phyloP scores from a whole-genome alignment of 257 asterid species.

The Nicotiana otophora region DNA sequence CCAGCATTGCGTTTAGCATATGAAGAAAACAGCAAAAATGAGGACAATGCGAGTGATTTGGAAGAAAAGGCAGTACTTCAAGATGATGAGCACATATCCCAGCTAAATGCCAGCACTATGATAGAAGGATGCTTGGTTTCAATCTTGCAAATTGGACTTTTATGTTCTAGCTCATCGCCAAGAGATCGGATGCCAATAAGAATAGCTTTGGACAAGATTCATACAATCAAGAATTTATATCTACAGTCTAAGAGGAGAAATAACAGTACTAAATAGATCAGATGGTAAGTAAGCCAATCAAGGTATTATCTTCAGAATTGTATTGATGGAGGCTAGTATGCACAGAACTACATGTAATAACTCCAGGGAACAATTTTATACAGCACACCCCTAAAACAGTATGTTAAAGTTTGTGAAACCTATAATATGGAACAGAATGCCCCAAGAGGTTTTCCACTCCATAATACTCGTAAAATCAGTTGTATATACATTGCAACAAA shows the following conservation, averaged over 20 bases:
- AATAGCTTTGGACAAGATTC: slow-evolving; percentile 2
- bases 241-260: not conserved
- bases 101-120: not conserved
- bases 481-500: too few species aligned
- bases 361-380: too few species aligned
- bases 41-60: not conserved
- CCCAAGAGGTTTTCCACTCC: too few species aligned
- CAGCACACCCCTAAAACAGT: too few species aligned
- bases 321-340: not conserved
- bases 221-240: not conserved
- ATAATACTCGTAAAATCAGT: too few species aligned
- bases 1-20: not conserved
- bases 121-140: not conserved
- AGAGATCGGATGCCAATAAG: slow-evolving; percentile 4
- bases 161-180: slow-evolving; percentile 12
- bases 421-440: too few species aligned
- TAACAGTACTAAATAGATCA: not conserved
- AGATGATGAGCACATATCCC: not conserved
- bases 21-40: not conserved
- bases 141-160: slow-evolving; percentile 19
- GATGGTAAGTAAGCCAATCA: not conserved
- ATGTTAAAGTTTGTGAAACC: too few species aligned
- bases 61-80: not conserved
- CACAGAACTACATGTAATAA: not conserved
- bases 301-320: not conserved